Percentiles rank a stretch among this genome's conserved stretches.
Evolutionary conservation across 441 rosid genomes (phyloP).

Genomic region (Adansonia madagascariensis): DNA sequence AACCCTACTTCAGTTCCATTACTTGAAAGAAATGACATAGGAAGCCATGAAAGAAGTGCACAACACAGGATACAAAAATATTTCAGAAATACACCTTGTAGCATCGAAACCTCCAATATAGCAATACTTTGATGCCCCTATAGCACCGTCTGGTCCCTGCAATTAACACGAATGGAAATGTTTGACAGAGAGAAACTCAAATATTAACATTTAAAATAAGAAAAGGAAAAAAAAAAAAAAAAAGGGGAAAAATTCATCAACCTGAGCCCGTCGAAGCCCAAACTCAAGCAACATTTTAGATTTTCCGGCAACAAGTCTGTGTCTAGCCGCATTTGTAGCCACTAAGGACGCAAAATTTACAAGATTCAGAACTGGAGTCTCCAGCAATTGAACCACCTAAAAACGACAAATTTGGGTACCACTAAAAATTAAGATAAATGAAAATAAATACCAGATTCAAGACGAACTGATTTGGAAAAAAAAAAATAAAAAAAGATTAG

Average conservation of each 20-base stretch:
- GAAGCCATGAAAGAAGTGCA: background rate
- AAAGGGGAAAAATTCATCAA: constrained; percentile 28
- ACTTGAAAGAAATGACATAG: background rate
- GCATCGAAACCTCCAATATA: constrained; percentile 98
- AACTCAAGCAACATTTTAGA: constrained; percentile 77
- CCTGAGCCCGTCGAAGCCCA: constrained; percentile 97
- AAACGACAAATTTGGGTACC: constrained; percentile 25
- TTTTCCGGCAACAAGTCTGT: constrained; percentile 87
- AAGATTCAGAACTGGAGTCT: constrained; percentile 86
- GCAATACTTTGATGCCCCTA: constrained; percentile 88
- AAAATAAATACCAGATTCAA: background rate
- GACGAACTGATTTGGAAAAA: background rate
- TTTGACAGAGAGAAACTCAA: constrained; percentile 28
- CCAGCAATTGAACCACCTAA: constrained; percentile 87
- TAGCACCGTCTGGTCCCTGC: constrained; percentile 98
- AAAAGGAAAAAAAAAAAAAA: background rate
- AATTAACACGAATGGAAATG: constrained; percentile 20
- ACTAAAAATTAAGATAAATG: constrained; percentile 13
- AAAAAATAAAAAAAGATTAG: background rate
- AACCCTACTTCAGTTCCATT: constrained; percentile 2
- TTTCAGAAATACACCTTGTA: constrained; percentile 59
- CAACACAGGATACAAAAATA: background rate
- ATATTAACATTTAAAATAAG: constrained; percentile 21
- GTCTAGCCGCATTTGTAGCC: constrained; percentile 89
- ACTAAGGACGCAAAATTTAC: constrained; percentile 88